phyloP scores from a whole-genome alignment of 352 stramenopile species.

The Phytophthora pistaciae region DNA sequence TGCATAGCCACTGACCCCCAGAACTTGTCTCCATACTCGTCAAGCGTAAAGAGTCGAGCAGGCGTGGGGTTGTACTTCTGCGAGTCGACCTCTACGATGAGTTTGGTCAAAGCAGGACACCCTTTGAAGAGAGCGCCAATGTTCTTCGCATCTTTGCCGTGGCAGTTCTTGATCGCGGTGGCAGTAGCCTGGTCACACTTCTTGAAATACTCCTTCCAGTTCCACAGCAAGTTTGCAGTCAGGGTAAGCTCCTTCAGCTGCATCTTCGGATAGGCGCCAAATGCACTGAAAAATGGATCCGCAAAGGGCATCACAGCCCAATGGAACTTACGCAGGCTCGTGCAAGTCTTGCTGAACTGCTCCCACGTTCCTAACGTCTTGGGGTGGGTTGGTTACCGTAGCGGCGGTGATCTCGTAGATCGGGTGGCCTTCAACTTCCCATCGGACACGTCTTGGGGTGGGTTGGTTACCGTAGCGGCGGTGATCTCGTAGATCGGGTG shows the following conservation, averaged over 20 bases:
- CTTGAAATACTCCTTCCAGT: slow-evolving; percentile 38
- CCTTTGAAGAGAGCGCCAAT: slow-evolving; percentile 13
- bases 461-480: slow-evolving; percentile 22
- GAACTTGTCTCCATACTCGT: slow-evolving; percentile 40
- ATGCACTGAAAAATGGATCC: slow-evolving; percentile 41
- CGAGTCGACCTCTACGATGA: slow-evolving; percentile 44
- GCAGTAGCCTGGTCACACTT: slow-evolving; percentile 1
- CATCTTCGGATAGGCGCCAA: slow-evolving; percentile 36
- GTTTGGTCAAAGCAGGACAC: slow-evolving; percentile 31
- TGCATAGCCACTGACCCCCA: slow-evolving; percentile 7
- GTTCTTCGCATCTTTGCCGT: slow-evolving; percentile 25
- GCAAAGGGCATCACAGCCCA: slow-evolving; percentile 38
- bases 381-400: slow-evolving; percentile 39
- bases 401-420: slow-evolving; percentile 24
- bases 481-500: slow-evolving; percentile 26
- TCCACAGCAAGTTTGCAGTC: slow-evolving; percentile 44
- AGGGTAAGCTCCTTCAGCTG: slow-evolving; percentile 28
- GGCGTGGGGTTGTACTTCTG: slow-evolving; percentile 19
- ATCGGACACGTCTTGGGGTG: slow-evolving; percentile 55
- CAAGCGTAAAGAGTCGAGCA: slow-evolving; percentile 18
- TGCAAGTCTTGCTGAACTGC: slow-evolving; percentile 31
- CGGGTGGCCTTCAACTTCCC: slow-evolving; percentile 24
- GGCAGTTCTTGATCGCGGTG: slow-evolving; percentile 5
- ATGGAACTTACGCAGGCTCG: slow-evolving; percentile 31
- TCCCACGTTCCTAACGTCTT: slow-evolving; percentile 53